Conservation (phyloP, 108 stramenopile genomes). For the Cyclotella sp. region DNA sequence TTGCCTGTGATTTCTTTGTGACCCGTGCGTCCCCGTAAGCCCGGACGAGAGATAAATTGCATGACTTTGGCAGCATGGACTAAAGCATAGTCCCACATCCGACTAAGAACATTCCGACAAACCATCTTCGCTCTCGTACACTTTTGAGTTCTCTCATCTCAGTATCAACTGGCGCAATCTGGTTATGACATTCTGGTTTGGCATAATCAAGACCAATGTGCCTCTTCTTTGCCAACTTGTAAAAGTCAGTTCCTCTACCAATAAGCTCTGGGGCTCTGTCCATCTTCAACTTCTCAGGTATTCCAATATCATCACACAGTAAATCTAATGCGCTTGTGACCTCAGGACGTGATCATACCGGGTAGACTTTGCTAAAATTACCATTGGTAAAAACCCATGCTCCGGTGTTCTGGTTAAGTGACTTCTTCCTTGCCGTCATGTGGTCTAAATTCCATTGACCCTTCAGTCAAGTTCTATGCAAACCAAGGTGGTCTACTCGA, state of each 20-base stretch:
- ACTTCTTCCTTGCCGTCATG: neutral
- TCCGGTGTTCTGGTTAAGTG: neutral
- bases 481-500: constrained; percentile 7
- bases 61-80: constrained; percentile 21
- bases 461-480: neutral
- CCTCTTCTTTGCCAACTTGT: neutral
- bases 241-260: neutral
- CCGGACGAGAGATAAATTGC: neutral
- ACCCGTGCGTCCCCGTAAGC: neutral
- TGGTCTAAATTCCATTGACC: neutral
- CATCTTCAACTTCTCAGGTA: neutral
- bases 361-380: neutral
- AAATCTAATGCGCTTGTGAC: neutral
- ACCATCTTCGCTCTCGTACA: neutral
- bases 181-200: neutral
- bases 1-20: constrained; percentile 36
- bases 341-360: neutral
- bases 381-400: constrained; percentile 17
- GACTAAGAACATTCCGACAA: neutral
- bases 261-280: neutral
- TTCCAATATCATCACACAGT: neutral
- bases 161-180: neutral
- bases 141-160: neutral
- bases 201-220: neutral
- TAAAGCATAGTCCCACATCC: constrained; percentile 41